Conservation (phyloP, 257 asterid genomes). For the Solanum pinnatisectum region DNA sequence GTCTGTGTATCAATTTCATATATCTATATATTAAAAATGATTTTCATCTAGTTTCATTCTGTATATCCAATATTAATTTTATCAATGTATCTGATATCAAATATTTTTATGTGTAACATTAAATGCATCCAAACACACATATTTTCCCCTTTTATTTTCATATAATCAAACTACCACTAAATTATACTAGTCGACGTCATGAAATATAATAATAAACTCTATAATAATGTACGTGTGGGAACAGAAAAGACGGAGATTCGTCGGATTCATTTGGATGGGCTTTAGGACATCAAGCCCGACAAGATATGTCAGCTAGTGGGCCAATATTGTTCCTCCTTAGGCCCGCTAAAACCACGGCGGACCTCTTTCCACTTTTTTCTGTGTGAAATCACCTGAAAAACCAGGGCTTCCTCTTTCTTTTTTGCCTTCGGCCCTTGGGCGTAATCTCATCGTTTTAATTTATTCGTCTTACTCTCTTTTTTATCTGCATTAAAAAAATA, state of each 20-base stretch:
- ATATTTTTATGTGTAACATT: too few species aligned
- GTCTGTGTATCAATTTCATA: not conserved
- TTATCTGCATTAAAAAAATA: too few species aligned
- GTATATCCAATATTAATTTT: too few species aligned
- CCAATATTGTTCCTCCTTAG: not conserved
- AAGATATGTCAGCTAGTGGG: not conserved
- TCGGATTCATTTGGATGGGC: conserved; percentile 13
- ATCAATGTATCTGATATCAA: too few species aligned
- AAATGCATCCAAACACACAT: too few species aligned
- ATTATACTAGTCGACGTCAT: not conserved
- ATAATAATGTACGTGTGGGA: not conserved
- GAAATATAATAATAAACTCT: too few species aligned
- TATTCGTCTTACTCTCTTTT: too few species aligned
- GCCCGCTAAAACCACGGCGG: conserved; percentile 8
- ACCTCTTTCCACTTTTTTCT: not conserved
- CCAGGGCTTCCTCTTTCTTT: not conserved
- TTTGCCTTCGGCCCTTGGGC: not conserved
- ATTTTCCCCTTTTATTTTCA: too few species aligned
- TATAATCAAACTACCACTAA: too few species aligned
- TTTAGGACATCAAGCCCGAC: not conserved
- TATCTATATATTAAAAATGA: too few species aligned
- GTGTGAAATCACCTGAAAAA: conserved; percentile 9
- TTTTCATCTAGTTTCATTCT: too few species aligned
- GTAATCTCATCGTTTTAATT: too few species aligned
- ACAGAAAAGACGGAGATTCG: conserved; percentile 5